Conservation (phyloP, 2,329 filamentous ascomycete genomes). For the Tolypocladium nubicola region DNA sequence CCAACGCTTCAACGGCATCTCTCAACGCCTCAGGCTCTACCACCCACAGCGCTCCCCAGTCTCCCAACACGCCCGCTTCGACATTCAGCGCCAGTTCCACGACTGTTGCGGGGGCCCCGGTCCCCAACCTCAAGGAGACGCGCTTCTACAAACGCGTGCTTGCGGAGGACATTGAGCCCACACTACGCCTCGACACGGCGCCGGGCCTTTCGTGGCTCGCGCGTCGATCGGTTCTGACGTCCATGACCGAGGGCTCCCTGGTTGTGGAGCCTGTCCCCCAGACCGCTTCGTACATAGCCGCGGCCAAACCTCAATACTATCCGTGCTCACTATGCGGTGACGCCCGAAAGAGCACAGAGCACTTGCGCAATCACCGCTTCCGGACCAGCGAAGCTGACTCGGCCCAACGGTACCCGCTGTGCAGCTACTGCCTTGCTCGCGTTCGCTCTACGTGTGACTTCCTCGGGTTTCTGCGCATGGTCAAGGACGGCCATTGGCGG, state of each 20-base stretch:
- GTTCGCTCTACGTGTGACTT: slow-evolving; percentile 88
- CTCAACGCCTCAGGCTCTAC: slow-evolving; percentile 38
- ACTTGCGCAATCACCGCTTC: slow-evolving; percentile 78
- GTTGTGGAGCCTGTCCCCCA: slow-evolving; percentile 80
- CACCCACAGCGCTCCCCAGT: slow-evolving; percentile 43
- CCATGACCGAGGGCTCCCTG: slow-evolving; percentile 75
- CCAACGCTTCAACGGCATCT: slow-evolving; percentile 52
- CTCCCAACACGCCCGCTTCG: slow-evolving; percentile 47
- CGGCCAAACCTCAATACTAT: slow-evolving; percentile 44
- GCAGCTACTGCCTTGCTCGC: slow-evolving; percentile 74
- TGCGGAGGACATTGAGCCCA: slow-evolving; percentile 88
- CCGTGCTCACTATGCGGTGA: slow-evolving; percentile 89
- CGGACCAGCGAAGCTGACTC: slow-evolving; percentile 77
- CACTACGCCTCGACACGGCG: slow-evolving; percentile 76
- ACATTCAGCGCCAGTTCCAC: slow-evolving; percentile 34
- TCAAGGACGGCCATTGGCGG: slow-evolving; percentile 87
- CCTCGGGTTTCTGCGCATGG: slow-evolving; percentile 78
- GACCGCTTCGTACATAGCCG: slow-evolving; percentile 35
- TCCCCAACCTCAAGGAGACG: slow-evolving; percentile 71
- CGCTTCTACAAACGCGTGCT: slow-evolving; percentile 89
- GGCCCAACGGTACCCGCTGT: slow-evolving; percentile 82
- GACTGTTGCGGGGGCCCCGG: slow-evolving; percentile 16
- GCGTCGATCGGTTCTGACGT: slow-evolving; percentile 70
- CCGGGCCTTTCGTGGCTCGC: slow-evolving; percentile 91
- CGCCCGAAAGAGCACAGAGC: slow-evolving; percentile 55